These are phyloP conservation scores for Penicillium crystallinum DNA, from an alignment of 495 filamentous ascomycete genomes.

Conservation along the genomic window DNA sequence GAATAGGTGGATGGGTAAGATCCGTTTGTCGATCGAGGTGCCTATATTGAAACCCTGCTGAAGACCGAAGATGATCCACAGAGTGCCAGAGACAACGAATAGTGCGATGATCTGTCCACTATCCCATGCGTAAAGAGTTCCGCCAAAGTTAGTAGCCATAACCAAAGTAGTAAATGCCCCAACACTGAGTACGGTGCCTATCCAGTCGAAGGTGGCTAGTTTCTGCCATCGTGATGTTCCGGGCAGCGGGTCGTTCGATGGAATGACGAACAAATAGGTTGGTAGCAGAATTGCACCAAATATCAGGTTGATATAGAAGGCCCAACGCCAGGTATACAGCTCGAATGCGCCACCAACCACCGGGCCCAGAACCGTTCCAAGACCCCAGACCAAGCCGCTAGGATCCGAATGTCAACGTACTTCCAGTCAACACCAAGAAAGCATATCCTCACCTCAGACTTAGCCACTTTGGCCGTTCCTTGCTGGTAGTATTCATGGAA, in stretches of 20 bases:
- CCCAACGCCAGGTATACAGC: conserved; percentile 40
- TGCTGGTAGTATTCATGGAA: conserved; percentile 34
- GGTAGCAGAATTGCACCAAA: conserved; percentile 48
- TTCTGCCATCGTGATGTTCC: conserved; percentile 30
- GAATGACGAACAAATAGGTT: conserved; percentile 51
- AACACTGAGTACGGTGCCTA: conserved; percentile 24
- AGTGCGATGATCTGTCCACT: conserved; percentile 17
- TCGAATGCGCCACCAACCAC: conserved; percentile 38
- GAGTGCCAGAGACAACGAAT: conserved; percentile 19
- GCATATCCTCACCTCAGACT: conserved; percentile 19
- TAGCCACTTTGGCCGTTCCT: conserved; percentile 47
- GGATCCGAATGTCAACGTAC: background rate
- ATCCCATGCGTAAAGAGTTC: conserved; percentile 27
- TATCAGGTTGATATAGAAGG: conserved; percentile 48
- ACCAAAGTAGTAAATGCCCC: conserved; percentile 18
- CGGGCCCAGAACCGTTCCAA: conserved; percentile 42
- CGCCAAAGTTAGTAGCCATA: conserved; percentile 32
- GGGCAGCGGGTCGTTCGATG: conserved; percentile 39
- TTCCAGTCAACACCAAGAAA: background rate
- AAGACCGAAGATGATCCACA: conserved; percentile 16
- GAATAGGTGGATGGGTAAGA: conserved; percentile 48
- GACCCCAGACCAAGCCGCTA: conserved; percentile 36
- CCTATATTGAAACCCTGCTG: conserved; percentile 49
- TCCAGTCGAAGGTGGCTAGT: conserved; percentile 29
- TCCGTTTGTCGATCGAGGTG: conserved; percentile 39